phyloP scores from a whole-genome alignment of 345 rosid species.

The Leavenworthia alabamica region DNA sequence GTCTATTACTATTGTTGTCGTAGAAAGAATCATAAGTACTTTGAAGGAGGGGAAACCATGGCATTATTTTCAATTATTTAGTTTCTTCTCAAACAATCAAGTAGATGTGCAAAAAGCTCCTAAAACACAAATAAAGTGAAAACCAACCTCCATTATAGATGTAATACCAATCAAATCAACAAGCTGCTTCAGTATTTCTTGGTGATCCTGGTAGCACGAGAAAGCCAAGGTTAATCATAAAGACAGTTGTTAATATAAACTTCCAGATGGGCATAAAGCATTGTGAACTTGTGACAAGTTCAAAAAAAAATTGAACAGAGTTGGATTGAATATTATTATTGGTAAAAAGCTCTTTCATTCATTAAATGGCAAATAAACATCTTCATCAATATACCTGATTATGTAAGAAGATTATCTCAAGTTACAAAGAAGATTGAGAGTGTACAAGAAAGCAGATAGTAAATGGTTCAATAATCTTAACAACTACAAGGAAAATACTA shows the following conservation, averaged over 20 bases:
- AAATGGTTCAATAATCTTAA: neutral
- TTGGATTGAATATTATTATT: constrained; percentile 6
- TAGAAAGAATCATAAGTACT: constrained; percentile 8
- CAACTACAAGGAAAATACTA: neutral
- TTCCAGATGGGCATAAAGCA: constrained; percentile 9
- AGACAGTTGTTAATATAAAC: neutral
- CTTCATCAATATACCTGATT: neutral
- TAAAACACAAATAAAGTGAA: neutral
- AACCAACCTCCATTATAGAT: constrained; percentile 89
- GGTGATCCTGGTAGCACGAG: constrained; percentile 58
- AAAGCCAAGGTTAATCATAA: constrained; percentile 17
- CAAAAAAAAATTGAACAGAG: neutral
- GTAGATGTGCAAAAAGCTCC: too few relatives aligned
- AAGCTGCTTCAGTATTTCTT: constrained; percentile 54
- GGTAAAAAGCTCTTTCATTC: constrained; percentile 3
- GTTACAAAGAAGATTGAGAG: constrained; percentile 6
- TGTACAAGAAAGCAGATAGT: constrained; percentile 9
- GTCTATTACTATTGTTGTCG: neutral
- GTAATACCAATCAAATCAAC: constrained; percentile 91
- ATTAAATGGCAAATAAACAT: neutral
- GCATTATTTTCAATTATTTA: neutral
- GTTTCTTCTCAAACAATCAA: neutral
- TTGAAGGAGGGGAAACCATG: neutral
- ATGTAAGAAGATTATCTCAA: neutral
- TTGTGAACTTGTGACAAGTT: neutral